phyloP scores from a whole-genome alignment of 2,329 filamentous ascomycete species.

The Sporothrix humicola region DNA sequence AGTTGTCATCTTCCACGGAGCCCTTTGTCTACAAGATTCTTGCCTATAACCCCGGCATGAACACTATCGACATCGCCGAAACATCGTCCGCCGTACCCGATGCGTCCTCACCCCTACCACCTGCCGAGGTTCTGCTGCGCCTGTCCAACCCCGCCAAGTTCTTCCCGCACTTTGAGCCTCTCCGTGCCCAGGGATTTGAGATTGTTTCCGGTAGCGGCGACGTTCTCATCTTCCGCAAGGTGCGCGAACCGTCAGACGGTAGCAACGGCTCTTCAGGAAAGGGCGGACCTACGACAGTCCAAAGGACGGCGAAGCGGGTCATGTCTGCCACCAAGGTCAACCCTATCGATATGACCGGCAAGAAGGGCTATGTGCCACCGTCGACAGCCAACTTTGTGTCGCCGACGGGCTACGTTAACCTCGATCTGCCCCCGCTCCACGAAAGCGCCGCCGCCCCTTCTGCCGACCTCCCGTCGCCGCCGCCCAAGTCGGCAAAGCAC shows the following conservation, averaged over 20 bases:
- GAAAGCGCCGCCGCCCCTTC: not conserved
- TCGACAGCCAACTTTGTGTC: slow-evolving; percentile 65
- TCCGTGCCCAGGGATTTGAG: slow-evolving; percentile 68
- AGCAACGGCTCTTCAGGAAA: not conserved
- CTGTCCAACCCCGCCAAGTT: slow-evolving; percentile 69
- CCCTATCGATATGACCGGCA: slow-evolving; percentile 63
- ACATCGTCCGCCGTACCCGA: slow-evolving; percentile 62
- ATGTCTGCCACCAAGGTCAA: slow-evolving; percentile 50
- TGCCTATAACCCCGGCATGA: slow-evolving; percentile 65
- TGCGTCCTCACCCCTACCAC: slow-evolving; percentile 57
- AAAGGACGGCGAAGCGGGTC: slow-evolving; percentile 31
- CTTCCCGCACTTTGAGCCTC: slow-evolving; percentile 64
- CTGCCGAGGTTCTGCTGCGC: slow-evolving; percentile 64
- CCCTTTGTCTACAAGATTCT: slow-evolving; percentile 65
- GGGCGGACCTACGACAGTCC: not conserved
- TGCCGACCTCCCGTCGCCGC: slow-evolving; percentile 39
- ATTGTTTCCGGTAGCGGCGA: slow-evolving; percentile 68
- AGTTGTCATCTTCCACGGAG: not conserved
- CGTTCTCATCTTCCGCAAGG: slow-evolving; percentile 70
- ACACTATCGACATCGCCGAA: slow-evolving; percentile 63
- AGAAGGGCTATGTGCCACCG: slow-evolving; percentile 44
- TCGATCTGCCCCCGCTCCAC: slow-evolving; percentile 52
- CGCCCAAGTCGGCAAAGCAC: slow-evolving; percentile 30
- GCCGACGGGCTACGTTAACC: slow-evolving; percentile 69
- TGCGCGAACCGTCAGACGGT: slow-evolving; percentile 43